Evolutionary conservation across 1,284 basidiomycete species (phyloP).

Genomic region (Pyrrhoderma noxium): DNA sequence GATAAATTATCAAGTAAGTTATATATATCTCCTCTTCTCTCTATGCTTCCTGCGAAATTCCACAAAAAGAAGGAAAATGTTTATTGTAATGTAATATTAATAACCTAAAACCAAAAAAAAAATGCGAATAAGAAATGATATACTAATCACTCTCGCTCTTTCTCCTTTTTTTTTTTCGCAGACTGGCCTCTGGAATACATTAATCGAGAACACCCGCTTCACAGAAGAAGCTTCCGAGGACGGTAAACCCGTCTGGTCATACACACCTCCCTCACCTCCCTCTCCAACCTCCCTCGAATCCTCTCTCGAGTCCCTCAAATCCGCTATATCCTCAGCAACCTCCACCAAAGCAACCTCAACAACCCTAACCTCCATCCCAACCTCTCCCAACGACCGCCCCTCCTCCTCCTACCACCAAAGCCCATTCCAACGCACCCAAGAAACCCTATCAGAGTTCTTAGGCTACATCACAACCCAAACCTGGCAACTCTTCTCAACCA

Average conservation of each 20-base stretch:
- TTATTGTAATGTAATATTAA: too few species aligned
- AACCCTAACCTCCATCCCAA: too few species aligned
- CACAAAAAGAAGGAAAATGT: too few species aligned
- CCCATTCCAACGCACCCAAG: constrained; percentile 44
- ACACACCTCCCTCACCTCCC: constrained; percentile 32
- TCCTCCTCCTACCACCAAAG: too few species aligned
- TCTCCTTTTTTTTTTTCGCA: constrained; percentile 24
- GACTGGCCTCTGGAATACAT: constrained; percentile 53
- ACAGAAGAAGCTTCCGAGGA: constrained; percentile 23
- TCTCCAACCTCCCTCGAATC: constrained; percentile 38
- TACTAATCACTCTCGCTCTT: not conserved
- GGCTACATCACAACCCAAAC: constrained; percentile 60
- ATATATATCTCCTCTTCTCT: not conserved
- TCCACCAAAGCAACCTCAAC: constrained; percentile 15
- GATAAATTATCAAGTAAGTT: constrained; percentile 42
- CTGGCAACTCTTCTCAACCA: constrained; percentile 35
- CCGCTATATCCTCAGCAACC: constrained; percentile 34
- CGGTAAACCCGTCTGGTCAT: constrained; percentile 43
- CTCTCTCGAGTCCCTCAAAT: constrained; percentile 41
- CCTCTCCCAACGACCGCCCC: too few species aligned
- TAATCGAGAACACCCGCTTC: constrained; percentile 49
- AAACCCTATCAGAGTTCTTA: constrained; percentile 54
- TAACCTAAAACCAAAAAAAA: too few species aligned
- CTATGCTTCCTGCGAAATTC: too few species aligned
- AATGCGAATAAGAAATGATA: too few species aligned